Conservation (phyloP, 1,139 yeast genomes). For the Taphrina wiesneri region DNA sequence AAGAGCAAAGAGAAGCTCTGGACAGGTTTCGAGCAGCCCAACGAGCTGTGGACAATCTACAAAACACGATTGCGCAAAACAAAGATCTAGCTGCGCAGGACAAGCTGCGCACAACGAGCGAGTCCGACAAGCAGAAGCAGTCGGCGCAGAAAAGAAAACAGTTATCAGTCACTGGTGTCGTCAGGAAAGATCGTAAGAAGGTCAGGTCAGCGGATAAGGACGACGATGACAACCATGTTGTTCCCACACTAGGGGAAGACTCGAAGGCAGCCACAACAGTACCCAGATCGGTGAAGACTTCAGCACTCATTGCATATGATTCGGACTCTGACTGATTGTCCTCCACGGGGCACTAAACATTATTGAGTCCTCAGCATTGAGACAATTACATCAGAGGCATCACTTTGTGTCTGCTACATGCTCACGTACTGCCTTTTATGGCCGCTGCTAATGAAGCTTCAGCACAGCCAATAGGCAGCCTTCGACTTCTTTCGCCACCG, state of each 20-base stretch:
- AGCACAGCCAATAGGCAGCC: too few species aligned
- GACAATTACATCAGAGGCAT: background rate
- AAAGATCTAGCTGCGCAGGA: background rate
- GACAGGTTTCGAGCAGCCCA: slow-evolving; percentile 36
- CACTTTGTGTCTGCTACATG: background rate
- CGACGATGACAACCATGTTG: too few species aligned
- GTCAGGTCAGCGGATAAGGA: background rate
- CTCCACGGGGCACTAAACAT: too few species aligned
- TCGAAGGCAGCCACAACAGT: background rate
- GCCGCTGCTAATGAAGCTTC: too few species aligned
- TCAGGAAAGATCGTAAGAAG: slow-evolving; percentile 11
- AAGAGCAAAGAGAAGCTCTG: slow-evolving; percentile 37
- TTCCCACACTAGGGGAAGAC: too few species aligned
- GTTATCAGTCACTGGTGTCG: slow-evolving; percentile 8
- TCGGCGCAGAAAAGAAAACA: background rate
- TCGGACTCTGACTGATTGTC: slow-evolving; percentile 10
- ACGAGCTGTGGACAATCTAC: slow-evolving; percentile 1
- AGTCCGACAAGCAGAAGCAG: background rate
- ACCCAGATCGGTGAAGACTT: background rate
- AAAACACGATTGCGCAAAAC: background rate
- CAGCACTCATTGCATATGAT: slow-evolving; percentile 6
- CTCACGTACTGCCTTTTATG: too few species aligned
- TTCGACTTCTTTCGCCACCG: too few species aligned
- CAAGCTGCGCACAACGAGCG: background rate
- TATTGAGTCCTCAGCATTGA: too few species aligned